A percentile compares a stretch with the other conserved stretches of the same genome.
phyloP scores from a whole-genome alignment of 2,329 filamentous ascomycete species.

The Rutstroemia sp. region DNA sequence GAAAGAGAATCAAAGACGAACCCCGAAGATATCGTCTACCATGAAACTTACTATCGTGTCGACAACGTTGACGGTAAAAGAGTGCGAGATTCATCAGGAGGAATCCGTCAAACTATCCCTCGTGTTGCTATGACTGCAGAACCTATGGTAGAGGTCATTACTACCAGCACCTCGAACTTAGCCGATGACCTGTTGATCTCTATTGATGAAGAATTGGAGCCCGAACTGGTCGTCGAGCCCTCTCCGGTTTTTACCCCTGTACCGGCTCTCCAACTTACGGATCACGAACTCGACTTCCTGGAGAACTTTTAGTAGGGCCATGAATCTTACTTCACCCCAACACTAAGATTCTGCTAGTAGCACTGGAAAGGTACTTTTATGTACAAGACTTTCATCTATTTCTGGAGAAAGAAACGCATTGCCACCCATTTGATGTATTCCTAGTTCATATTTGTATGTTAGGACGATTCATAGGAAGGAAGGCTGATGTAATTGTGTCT shows the following conservation, averaged over 20 bases:
- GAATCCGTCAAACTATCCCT: background rate
- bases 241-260: too few species aligned
- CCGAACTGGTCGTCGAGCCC: background rate
- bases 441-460: too few species aligned
- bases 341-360: too few species aligned
- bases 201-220: background rate
- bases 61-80: background rate
- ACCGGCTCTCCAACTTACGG: background rate
- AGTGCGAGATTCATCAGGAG: background rate
- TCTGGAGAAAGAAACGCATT: too few species aligned
- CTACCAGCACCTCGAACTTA: background rate
- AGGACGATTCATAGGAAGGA: too few species aligned
- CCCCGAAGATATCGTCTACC: background rate
- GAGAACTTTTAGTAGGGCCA: background rate
- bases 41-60: background rate
- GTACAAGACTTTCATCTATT: too few species aligned
- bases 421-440: too few species aligned
- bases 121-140: background rate
- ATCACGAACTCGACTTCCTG: background rate
- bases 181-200: background rate
- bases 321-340: too few species aligned
- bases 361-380: too few species aligned
- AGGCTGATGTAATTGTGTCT: too few species aligned
- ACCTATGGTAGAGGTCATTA: background rate
- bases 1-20: background rate